Base-by-base conservation (phyloP, 306 rosid genomes). In the Dalbergia oliveri region DNA sequence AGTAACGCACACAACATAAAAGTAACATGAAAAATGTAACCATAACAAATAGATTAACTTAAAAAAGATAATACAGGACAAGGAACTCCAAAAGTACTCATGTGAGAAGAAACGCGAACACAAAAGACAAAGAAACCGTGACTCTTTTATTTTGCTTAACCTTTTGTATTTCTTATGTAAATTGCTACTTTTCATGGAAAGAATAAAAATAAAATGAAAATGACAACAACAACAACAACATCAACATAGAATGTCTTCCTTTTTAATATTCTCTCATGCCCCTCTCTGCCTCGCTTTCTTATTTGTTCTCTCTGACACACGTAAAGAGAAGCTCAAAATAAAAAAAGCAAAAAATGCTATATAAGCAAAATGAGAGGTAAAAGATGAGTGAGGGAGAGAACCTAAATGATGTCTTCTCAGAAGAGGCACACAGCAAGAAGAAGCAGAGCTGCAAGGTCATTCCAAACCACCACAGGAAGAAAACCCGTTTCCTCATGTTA, bases 121-220 rank as follows among this genome's bases (percentile, higher is more conserved):
- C 76, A 65, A 19, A 13, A 69, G 85, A 83, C 83, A 86, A 83
- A 63, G 34, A 69, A 86, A 76, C 83, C 89, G 87, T 83, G 87
- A 80, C 81, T 12, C 75, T 63, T 45, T 51, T 54, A 23, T 59
- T 23, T 31, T 9, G 3, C 60, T 6, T 10, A 49, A 13, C 6
- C 21, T 5, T 44, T 53, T 57, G 11, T 47, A 18, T n/a, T 39
- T 58, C 16, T 18, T 19, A 69, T 64, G 10, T 62, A n/a, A 18
- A 5, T 54, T 16, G 16, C 13, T 15, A 62, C 47, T 82, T 79
- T 57, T 79, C 81, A 72, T 86, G 72, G 19, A 77, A 73, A 73
- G 76, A 77, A 80, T 61, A 23, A 60, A 82, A 79, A 43, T 54
- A 60, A 82, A 79, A 43, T 54, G 78, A 77, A 51, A 62, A 62